Base-by-base conservation (phyloP, 2,329 filamentous ascomycete genomes). In the Venturia asperata region DNA sequence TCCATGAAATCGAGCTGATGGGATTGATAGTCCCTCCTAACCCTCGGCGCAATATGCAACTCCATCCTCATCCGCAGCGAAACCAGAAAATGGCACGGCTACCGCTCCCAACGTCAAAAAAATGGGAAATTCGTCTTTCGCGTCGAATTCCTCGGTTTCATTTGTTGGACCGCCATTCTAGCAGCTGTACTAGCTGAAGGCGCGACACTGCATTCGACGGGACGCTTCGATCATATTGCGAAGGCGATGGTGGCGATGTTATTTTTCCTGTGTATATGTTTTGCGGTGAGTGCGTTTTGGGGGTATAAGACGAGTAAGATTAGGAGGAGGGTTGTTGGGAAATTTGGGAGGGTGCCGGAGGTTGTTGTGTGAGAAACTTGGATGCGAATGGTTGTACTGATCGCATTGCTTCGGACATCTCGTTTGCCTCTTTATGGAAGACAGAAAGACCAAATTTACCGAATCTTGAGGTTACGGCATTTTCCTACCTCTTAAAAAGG, bases 121-220 rank as follows among this genome's bases (percentile, higher is more conserved):
- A 63, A 63, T 27, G 34, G 45, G 1, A 63, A 63, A 34, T 63
- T 63, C n/a, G 61, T 63, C 41, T 45, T 49, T 39, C 21, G 30
- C 1, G 43, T 63, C n/a, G 61, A 63, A 37, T 10, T 52, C 6
- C 1, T 15, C 5, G 61, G 24, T 10, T 63, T 45, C 30, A n/a
- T 47, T 2, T 47, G 42, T 30, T 63, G 61, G 61, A 37, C n/a
- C 3, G 61, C 41, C 17, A 30, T 45, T 19, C 30, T 63, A 2
- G 45, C 30, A 2, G 41, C 42, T 27, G 30, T 63, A 1, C 43
- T 63, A 6, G 34, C 1, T 24, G 61, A 63, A 30, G 61, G 41
- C n/a, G 27, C 24, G 5, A 30, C 1, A 7, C 4, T 21, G 4
- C 61, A 52, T 21, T 49, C 19, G n/a, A 45, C 2, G 3, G 61